Conservation (phyloP, 257 asterid species). For the Ehretia macrophylla region DNA sequence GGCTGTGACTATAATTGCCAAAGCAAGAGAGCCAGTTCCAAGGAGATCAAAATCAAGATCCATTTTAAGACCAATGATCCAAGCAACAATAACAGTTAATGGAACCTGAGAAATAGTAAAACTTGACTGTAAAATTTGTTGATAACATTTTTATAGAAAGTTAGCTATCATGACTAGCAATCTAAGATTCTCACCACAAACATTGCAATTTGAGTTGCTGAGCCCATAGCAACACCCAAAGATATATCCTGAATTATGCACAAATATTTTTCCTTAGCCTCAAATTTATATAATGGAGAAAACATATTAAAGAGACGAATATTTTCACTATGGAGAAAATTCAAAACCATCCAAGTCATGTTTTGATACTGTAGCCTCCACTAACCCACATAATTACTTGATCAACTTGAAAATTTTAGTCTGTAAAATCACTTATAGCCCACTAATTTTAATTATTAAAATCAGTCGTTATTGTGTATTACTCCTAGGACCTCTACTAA, state of each 20-base stretch:
- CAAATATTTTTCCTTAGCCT: not conserved
- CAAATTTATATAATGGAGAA: not conserved
- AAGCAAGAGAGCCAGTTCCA: conserved; percentile 62
- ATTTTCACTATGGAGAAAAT: too few relatives aligned
- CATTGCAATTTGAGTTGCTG: conserved; percentile 50
- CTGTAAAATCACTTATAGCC: too few relatives aligned
- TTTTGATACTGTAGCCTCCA: too few relatives aligned
- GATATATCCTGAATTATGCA: conserved; percentile 26
- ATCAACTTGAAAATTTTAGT: too few relatives aligned
- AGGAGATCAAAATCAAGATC: conserved; percentile 61
- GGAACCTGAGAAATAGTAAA: conserved; percentile 48
- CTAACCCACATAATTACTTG: too few relatives aligned
- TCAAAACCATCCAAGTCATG: too few relatives aligned
- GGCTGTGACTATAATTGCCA: conserved; percentile 68
- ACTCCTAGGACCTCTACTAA: too few relatives aligned
- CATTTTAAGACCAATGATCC: conserved; percentile 67
- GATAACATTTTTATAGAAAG: not conserved
- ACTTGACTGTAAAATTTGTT: not conserved
- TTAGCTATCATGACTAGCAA: not conserved
- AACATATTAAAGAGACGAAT: too few relatives aligned
- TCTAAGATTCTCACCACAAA: conserved; percentile 57
- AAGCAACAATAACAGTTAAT: conserved; percentile 49
- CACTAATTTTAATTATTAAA: too few relatives aligned
- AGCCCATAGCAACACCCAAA: conserved; percentile 44
- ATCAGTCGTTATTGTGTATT: too few relatives aligned